Conservation (phyloP, 2,329 filamentous ascomycete genomes). For the Mariannaea elegans region DNA sequence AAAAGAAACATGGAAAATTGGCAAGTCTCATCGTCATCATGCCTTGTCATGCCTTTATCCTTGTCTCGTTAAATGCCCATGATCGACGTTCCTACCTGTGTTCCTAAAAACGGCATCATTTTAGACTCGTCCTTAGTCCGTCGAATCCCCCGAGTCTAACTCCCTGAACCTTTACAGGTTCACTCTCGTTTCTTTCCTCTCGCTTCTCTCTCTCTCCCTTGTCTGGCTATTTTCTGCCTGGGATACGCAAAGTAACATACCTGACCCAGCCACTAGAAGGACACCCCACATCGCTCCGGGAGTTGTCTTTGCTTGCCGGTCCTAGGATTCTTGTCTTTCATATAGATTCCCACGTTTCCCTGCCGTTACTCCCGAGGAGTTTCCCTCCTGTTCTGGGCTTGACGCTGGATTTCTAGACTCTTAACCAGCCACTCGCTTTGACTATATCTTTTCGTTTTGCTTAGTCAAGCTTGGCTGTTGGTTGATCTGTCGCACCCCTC, state of each 20-base stretch:
- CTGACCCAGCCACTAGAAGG: slow-evolving; percentile 1
- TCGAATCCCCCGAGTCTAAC: not conserved
- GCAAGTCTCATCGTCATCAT: not conserved
- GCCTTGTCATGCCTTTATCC: not conserved
- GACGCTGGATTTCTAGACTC: slow-evolving; percentile 17
- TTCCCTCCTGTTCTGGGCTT: slow-evolving; percentile 18
- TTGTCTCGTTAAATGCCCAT: slow-evolving; percentile 2
- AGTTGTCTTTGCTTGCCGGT: slow-evolving; percentile 35
- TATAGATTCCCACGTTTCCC: slow-evolving; percentile 34
- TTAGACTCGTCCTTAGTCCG: slow-evolving; percentile 5
- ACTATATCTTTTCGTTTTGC: not conserved
- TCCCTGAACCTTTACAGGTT: not conserved
- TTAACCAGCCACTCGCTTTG: slow-evolving; percentile 6
- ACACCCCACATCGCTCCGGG: slow-evolving; percentile 34
- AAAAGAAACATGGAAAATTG: not conserved
- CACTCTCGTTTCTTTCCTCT: slow-evolving; percentile 2
- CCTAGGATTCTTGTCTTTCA: slow-evolving; percentile 26
- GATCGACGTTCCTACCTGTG: slow-evolving; percentile 29
- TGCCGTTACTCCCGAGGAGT: slow-evolving; percentile 18
- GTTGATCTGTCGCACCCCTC: not conserved
- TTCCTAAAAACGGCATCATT: slow-evolving; percentile 34
- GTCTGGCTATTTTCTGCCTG: slow-evolving; percentile 28
- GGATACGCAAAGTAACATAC: slow-evolving; percentile 33
- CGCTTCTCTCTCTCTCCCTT: slow-evolving; percentile 15
- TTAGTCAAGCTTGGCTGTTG: not conserved